A percentile compares a stretch with the other conserved stretches of the same genome.
These are phyloP conservation scores for Quercus berberidifolia DNA, from an alignment of 306 rosid genomes.

Conservation along the genomic window DNA sequence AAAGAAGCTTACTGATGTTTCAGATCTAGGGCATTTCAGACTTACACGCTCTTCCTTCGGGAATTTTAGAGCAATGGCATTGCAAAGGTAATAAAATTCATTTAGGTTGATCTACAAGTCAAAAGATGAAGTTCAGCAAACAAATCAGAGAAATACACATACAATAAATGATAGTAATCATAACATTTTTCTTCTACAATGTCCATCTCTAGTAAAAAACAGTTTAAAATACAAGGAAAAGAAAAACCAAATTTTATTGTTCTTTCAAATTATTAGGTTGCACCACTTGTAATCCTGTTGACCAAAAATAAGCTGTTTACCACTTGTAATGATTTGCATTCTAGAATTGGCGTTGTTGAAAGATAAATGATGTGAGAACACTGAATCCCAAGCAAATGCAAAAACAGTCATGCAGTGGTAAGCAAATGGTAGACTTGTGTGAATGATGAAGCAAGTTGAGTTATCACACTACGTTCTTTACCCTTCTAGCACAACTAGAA, in stretches of 20 bases:
- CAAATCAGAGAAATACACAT: constrained; percentile 1
- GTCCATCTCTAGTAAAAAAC: background rate
- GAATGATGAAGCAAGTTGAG: too few species aligned
- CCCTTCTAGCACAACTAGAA: background rate
- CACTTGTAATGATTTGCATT: background rate
- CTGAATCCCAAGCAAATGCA: too few species aligned
- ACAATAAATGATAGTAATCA: background rate
- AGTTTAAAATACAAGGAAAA: background rate
- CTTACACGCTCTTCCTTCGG: constrained; percentile 82
- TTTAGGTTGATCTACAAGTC: constrained; percentile 67
- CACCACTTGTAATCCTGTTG: background rate
- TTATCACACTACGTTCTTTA: too few species aligned
- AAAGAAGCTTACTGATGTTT: constrained; percentile 18
- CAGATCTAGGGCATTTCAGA: constrained; percentile 13
- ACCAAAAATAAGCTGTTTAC: background rate
- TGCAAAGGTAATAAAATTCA: constrained; percentile 90
- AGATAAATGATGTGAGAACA: background rate
- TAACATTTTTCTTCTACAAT: background rate
- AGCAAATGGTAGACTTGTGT: too few species aligned
- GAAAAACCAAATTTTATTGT: background rate
- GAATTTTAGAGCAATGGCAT: constrained; percentile 83
- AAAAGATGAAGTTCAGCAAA: constrained; percentile 17
- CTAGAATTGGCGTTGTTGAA: background rate
- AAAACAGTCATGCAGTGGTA: too few species aligned
- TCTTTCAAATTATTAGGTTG: background rate